phyloP scores from a whole-genome alignment of 116 monocot species.

The Zostera marina region DNA sequence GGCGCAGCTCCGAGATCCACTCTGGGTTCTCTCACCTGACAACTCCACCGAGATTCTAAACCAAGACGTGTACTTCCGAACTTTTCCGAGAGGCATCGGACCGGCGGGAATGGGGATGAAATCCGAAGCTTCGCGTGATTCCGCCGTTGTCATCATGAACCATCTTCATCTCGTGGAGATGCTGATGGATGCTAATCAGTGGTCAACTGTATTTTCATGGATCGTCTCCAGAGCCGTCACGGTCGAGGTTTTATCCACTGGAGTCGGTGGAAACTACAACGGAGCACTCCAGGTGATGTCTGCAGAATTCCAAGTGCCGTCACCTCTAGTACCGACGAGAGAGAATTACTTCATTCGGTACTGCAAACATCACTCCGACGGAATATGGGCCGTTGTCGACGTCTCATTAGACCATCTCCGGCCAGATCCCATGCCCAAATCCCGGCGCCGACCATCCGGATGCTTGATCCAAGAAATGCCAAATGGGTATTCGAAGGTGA shows the following conservation, averaged over 20 bases:
- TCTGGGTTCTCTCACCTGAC: conserved; percentile 28
- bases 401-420: conserved; percentile 30
- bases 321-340: conserved; percentile 69
- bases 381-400: conserved; percentile 51
- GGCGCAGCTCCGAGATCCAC: conserved; percentile 68
- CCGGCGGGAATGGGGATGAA: conserved; percentile 55
- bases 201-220: conserved; percentile 53
- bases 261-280: conserved; percentile 78
- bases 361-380: conserved; percentile 70
- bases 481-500: conserved; percentile 67
- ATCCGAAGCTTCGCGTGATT: conserved; percentile 68
- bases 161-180: conserved; percentile 85
- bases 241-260: conserved; percentile 72
- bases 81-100: conserved; percentile 75
- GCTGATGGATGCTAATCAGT: conserved; percentile 86
- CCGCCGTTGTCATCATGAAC: conserved; percentile 77
- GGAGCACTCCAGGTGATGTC: conserved; percentile 95
- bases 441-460: conserved; percentile 43
- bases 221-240: conserved; percentile 71
- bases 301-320: conserved; percentile 73
- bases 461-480: conserved; percentile 59
- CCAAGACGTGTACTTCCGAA: conserved; percentile 64
- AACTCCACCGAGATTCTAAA: conserved; percentile 18
- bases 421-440: conserved; percentile 6
- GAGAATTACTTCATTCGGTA: conserved; percentile 66